Evolutionary conservation across 108 stramenopile species (phyloP), one percentile per base, ranked within the genome.

Genomic region (Nitzschia palea): DNA sequence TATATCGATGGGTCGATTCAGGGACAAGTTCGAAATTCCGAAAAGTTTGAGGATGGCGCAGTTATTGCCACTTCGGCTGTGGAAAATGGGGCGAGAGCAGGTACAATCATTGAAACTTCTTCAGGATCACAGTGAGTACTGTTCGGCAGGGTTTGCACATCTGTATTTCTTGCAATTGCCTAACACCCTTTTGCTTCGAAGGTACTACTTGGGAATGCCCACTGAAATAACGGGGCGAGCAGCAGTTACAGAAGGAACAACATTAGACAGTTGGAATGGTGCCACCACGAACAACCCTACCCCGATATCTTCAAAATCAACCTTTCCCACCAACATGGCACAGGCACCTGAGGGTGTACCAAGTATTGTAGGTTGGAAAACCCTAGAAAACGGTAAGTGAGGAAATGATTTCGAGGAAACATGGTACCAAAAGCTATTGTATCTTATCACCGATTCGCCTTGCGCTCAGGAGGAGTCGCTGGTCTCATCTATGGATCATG

Each of bases 401-500:
- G 5, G 12, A 9, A 15, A 27, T 44, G 17, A 6, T 5, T 61
- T 61, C 23, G 33, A 52, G 6, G 51, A 25, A 26, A 25, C 51
- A 52, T n/a, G 9, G 51, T 6, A 52, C 25, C 12, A n/a, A n/a
- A n/a, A n/a, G n/a, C n/a, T n/a, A n/a, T n/a, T n/a, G n/a, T n/a
- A 6, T 26, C 6, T 26, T 52, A 25, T 52, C 25, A 17, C 8
- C 8, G n/a, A 26, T 52, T 25, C 17, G 12, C 8, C 20, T 20
- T 9, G 51, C 20, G 23, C 51, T 26, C 25, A 69, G 68, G 68
- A 23, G 74, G 70, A 22, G 86, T 91, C 50, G 51, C 84, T 0
- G 90, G 90, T 28, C 28, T 61, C 17, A 81, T 91, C 33, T 78
- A 69, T 44, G 87, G 86, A 15, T 91, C 90, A 26, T 71, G 81